phyloP scores from a whole-genome alignment of 2,329 filamentous ascomycete species.

The Lasiodiplodia hormozganensis region DNA sequence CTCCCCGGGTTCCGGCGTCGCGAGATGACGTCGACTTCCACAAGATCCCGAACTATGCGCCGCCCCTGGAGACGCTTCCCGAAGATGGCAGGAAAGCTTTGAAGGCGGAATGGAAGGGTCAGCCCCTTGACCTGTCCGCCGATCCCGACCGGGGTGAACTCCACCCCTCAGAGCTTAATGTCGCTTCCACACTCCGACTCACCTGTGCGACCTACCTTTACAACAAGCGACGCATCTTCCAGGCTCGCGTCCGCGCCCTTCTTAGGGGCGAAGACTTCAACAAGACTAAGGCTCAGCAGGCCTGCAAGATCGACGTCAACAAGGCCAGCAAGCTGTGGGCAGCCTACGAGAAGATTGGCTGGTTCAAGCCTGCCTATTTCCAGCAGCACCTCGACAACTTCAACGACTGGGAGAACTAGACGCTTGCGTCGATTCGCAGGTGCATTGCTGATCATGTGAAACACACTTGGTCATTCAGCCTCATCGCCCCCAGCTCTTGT shows the following conservation, averaged over 20 bases:
- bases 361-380: constrained; percentile 69
- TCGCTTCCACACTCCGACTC: constrained; percentile 81
- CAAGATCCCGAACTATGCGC: constrained; percentile 74
- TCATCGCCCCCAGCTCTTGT: not conserved
- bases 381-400: constrained; percentile 48
- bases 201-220: constrained; percentile 89
- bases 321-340: constrained; percentile 94
- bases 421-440: constrained; percentile 27
- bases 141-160: constrained; percentile 75
- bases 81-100: constrained; percentile 67
- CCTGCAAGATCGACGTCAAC: constrained; percentile 98
- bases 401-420: constrained; percentile 27
- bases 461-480: constrained; percentile 20
- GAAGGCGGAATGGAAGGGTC: constrained; percentile 88
- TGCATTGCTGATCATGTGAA: constrained; percentile 26
- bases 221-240: constrained; percentile 91
- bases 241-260: constrained; percentile 72
- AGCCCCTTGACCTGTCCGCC: constrained; percentile 74
- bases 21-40: constrained; percentile 84
- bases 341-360: constrained; percentile 85
- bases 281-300: constrained; percentile 94
- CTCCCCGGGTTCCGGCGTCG: constrained; percentile 72
- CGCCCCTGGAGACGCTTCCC: constrained; percentile 70
- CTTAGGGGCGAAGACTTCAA: constrained; percentile 81
- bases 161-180: constrained; percentile 76